Evolutionary conservation across 2,329 filamentous ascomycete species (phyloP).

Genomic region (Dryadomyces quercivorus): DNA sequence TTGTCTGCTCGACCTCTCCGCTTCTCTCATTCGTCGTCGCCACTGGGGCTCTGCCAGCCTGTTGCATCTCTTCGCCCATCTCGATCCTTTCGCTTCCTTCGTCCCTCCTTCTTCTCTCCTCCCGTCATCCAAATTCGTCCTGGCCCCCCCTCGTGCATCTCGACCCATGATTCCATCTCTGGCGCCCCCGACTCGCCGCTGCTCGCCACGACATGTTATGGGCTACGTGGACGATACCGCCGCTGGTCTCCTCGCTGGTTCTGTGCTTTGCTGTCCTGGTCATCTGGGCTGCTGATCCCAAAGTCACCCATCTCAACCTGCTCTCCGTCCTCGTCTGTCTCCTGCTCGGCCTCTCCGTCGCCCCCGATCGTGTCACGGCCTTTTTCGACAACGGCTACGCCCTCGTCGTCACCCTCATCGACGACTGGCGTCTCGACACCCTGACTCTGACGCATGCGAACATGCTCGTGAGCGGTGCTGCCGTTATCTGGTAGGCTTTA

Average conservation of each 20-base stretch:
- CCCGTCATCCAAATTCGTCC: neutral
- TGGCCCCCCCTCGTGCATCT: neutral
- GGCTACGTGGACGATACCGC: constrained; percentile 31
- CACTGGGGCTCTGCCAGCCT: neutral
- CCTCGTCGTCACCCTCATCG: constrained; percentile 21
- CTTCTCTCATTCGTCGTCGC: neutral
- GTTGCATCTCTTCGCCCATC: neutral
- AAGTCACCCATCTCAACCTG: constrained; percentile 28
- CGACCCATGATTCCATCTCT: constrained; percentile 12
- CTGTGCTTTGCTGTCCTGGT: constrained; percentile 28
- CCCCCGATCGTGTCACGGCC: constrained; percentile 26
- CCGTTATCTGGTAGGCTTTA: constrained; percentile 35
- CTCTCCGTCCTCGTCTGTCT: constrained; percentile 27
- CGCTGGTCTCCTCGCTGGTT: constrained; percentile 30
- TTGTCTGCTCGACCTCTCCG: neutral
- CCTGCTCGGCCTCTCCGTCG: constrained; percentile 28
- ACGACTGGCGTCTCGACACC: constrained; percentile 31
- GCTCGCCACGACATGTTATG: constrained; percentile 33
- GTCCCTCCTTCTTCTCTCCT: constrained; percentile 5
- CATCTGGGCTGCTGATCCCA: constrained; percentile 33
- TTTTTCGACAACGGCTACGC: constrained; percentile 23
- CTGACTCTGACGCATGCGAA: constrained; percentile 36
- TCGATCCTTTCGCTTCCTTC: constrained; percentile 3
- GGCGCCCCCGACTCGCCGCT: constrained; percentile 9
- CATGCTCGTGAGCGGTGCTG: constrained; percentile 41